These are phyloP conservation scores for Colletotrichum sp. DNA, from an alignment of 2,329 filamentous ascomycete species.

Conservation along the genomic window DNA sequence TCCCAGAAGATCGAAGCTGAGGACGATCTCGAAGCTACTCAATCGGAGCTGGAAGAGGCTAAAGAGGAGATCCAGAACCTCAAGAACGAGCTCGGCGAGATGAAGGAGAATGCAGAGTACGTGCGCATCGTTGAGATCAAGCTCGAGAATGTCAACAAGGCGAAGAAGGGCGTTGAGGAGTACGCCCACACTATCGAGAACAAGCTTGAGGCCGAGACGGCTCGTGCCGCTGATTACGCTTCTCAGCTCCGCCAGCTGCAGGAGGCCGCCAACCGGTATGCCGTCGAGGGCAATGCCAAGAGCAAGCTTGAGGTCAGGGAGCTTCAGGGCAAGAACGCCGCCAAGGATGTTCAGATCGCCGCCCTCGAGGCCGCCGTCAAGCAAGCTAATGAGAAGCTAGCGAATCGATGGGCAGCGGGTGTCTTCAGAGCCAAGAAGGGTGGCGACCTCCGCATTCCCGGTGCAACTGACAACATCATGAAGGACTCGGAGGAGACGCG, in stretches of 20 bases:
- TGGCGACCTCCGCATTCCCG: background rate
- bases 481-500: background rate
- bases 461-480: background rate
- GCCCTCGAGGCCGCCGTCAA: conserved; percentile 30
- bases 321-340: background rate
- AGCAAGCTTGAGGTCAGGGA: conserved; percentile 29
- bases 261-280: background rate
- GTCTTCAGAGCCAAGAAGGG: background rate
- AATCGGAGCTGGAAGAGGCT: background rate
- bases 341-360: background rate
- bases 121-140: background rate
- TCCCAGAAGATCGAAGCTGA: background rate
- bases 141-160: background rate
- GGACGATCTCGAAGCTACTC: background rate
- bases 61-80: background rate
- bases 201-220: conserved; percentile 31
- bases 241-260: background rate
- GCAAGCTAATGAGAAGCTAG: background rate
- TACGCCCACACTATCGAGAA: background rate
- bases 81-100: background rate
- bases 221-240: background rate
- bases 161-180: background rate
- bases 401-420: background rate
- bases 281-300: background rate
- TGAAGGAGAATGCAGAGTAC: background rate